These are phyloP conservation scores for Magnusiomyces ingens DNA, from an alignment of 1,139 yeast species.

Conservation along the genomic window DNA sequence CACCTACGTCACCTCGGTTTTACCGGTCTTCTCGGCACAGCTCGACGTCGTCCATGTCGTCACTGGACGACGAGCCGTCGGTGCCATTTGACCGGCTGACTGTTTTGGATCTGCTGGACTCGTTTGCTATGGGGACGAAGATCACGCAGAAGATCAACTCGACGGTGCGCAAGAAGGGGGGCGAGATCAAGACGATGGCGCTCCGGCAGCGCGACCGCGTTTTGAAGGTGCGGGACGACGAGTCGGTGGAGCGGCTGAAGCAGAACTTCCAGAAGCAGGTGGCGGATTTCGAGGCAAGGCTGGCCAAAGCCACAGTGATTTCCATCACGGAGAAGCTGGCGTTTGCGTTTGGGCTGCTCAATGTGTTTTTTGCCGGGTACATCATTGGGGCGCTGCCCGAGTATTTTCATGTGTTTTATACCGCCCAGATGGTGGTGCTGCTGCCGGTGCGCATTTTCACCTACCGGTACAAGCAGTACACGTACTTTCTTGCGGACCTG, in stretches of 20 bases:
- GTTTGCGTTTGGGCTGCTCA: constrained; percentile 65
- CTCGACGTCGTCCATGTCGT: constrained; percentile 21
- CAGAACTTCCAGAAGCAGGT: constrained; percentile 34
- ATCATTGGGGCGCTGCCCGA: constrained; percentile 73
- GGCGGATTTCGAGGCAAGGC: constrained; percentile 50
- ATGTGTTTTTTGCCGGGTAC: constrained; percentile 66
- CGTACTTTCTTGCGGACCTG: constrained; percentile 85
- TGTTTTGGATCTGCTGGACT: constrained; percentile 31
- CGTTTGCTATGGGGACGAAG: constrained; percentile 30
- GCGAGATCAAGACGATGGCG: constrained; percentile 28
- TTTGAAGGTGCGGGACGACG: constrained; percentile 21
- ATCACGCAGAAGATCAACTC: constrained; percentile 26
- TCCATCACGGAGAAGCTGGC: constrained; percentile 75
- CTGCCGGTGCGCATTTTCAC: constrained; percentile 85
- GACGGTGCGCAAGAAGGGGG: constrained; percentile 26
- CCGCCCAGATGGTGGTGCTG: constrained; percentile 51
- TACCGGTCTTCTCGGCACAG: constrained; percentile 2
- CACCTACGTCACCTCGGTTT: background rate
- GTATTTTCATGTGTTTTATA: constrained; percentile 69
- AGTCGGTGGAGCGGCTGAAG: constrained; percentile 32
- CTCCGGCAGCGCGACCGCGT: constrained; percentile 26
- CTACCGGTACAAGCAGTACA: constrained; percentile 70
- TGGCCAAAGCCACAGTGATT: constrained; percentile 33
- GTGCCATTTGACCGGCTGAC: constrained; percentile 27
- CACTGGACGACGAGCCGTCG: constrained; percentile 20